These are phyloP conservation scores for Beauveria varroae DNA, from an alignment of 2,329 filamentous ascomycete species.

Conservation along the genomic window DNA sequence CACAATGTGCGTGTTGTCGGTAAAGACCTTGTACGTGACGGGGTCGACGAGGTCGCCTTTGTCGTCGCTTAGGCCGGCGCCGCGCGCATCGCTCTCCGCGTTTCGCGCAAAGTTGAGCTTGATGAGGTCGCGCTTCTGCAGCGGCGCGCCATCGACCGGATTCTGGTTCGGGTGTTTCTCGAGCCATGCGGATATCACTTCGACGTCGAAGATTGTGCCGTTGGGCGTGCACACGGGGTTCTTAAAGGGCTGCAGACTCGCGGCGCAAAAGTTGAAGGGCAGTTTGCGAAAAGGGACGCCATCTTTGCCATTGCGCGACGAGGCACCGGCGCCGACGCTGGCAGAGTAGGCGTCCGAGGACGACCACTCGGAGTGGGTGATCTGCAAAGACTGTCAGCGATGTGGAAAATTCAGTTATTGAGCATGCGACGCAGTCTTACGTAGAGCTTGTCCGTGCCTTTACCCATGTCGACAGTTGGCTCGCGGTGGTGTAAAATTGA, in stretches of 20 bases:
- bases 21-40: conserved; percentile 95
- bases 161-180: conserved; percentile 83
- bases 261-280: conserved; percentile 96
- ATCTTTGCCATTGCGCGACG: conserved; percentile 40
- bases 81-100: conserved; percentile 53
- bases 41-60: conserved; percentile 85
- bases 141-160: conserved; percentile 72
- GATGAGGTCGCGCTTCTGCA: conserved; percentile 77
- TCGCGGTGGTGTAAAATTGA: neutral
- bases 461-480: conserved; percentile 26
- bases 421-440: conserved; percentile 19
- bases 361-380: conserved; percentile 97
- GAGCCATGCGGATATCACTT: conserved; percentile 89
- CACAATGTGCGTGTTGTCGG: conserved; percentile 95
- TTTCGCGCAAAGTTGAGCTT: conserved; percentile 90
- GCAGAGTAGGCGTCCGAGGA: conserved; percentile 84
- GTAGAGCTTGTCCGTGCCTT: conserved; percentile 40
- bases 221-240: conserved; percentile 85
- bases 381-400: conserved; percentile 31
- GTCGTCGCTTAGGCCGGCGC: conserved; percentile 41
- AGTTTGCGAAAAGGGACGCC: conserved; percentile 70
- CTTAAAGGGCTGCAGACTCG: conserved; percentile 89
- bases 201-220: conserved; percentile 90
- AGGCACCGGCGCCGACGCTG: conserved; percentile 62
- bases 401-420: neutral